These are phyloP conservation scores for slime mould (Dictyostelium discoideum) DNA, from an alignment of 78 protist species.

Conservation along the genomic window DNA sequence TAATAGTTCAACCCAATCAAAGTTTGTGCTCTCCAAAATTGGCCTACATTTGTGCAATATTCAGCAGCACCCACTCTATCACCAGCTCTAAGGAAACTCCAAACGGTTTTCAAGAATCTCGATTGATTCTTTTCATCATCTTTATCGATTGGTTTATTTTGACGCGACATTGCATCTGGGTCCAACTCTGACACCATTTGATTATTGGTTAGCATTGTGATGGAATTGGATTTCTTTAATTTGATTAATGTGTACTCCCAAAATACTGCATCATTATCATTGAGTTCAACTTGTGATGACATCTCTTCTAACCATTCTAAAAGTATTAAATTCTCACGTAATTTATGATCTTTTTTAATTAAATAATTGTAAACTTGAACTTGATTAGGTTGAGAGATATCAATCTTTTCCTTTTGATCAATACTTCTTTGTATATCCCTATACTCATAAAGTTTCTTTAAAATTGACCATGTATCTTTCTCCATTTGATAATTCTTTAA, in stretches of 20 bases:
- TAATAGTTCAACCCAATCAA: not conserved
- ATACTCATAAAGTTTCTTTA: constrained; percentile 23
- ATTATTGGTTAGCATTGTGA: not conserved
- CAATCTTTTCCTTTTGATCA: constrained; percentile 6
- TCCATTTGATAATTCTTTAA: constrained; percentile 19
- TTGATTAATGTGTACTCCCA: constrained; percentile 29
- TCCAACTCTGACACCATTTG: constrained; percentile 9
- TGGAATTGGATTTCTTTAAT: not conserved
- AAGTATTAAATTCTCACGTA: constrained; percentile 29
- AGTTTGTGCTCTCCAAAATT: constrained; percentile 69
- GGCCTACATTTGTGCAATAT: constrained; percentile 17
- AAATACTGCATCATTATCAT: not conserved
- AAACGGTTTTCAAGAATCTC: constrained; percentile 24
- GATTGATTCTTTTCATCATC: constrained; percentile 10
- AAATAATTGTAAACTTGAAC: not conserved
- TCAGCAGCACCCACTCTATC: constrained; percentile 4
- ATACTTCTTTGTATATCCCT: constrained; percentile 28
- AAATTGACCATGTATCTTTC: constrained; percentile 62
- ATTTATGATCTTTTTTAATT: not conserved
- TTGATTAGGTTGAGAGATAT: not conserved
- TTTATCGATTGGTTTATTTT: constrained; percentile 14
- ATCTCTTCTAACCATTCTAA: constrained; percentile 71
- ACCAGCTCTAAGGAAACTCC: constrained; percentile 54
- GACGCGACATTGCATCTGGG: constrained; percentile 44
- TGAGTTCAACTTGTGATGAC: constrained; percentile 25